These are phyloP conservation scores for Tympanopsis confertula DNA, from an alignment of 2,329 filamentous ascomycete genomes.

Conservation along the genomic window DNA sequence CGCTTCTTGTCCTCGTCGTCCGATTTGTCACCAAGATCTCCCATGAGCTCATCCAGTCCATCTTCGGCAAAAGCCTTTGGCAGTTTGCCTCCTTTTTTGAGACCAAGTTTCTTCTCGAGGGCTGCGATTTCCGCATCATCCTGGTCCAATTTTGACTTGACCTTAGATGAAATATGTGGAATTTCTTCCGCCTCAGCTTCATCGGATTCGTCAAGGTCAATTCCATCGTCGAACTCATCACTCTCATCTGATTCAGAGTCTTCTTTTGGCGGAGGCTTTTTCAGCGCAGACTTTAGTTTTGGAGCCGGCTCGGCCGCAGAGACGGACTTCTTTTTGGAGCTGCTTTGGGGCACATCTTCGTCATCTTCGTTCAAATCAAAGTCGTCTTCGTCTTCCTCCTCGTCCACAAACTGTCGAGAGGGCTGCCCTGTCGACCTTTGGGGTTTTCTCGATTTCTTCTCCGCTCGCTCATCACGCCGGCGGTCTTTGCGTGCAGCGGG, in stretches of 20 bases:
- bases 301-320: neutral
- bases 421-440: neutral
- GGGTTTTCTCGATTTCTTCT: neutral
- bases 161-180: constrained; percentile 7
- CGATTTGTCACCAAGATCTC: constrained; percentile 33
- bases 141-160: constrained; percentile 43
- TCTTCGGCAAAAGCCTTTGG: constrained; percentile 49
- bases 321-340: neutral
- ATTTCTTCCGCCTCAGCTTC: neutral
- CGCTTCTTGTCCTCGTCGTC: constrained; percentile 31
- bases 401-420: neutral
- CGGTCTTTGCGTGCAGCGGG: neutral
- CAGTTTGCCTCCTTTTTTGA: constrained; percentile 46
- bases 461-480: neutral
- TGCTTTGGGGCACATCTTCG: neutral
- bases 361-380: neutral
- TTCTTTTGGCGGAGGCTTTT: neutral
- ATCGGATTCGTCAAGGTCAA: constrained; percentile 15
- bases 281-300: neutral
- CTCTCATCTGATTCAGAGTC: neutral
- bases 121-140: constrained; percentile 61
- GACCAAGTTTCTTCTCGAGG: constrained; percentile 57
- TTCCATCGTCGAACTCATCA: constrained; percentile 4
- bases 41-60: constrained; percentile 51
- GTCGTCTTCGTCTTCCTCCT: neutral